Conservation (phyloP, 495 filamentous ascomycete species). For the Aspergillus mulundensis region DNA sequence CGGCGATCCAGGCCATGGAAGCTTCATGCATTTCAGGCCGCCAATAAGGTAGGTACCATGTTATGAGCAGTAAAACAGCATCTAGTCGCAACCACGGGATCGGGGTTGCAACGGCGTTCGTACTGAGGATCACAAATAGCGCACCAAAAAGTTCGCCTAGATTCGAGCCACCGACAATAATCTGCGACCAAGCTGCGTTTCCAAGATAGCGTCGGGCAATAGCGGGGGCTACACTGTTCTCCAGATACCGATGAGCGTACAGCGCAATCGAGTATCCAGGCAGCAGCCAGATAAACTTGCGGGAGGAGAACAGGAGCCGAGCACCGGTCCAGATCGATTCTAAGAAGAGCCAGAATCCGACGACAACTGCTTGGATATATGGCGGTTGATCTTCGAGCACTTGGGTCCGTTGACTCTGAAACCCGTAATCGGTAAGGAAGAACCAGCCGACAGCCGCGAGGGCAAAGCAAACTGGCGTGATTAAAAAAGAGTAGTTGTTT, state of each 20-base stretch:
- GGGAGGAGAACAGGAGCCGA: constrained; percentile 36
- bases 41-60: constrained; percentile 38
- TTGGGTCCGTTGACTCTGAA: constrained; percentile 16
- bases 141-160: constrained; percentile 43
- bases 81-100: constrained; percentile 44
- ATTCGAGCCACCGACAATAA: constrained; percentile 44
- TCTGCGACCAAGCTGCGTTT: constrained; percentile 40
- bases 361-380: constrained; percentile 25
- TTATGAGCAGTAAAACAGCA: constrained; percentile 25
- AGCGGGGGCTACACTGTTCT: constrained; percentile 38
- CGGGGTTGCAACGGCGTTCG: constrained; percentile 36
- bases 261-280: constrained; percentile 41
- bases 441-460: constrained; percentile 31
- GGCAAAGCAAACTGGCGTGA: constrained; percentile 39
- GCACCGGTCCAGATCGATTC: constrained; percentile 37
- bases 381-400: constrained; percentile 10
- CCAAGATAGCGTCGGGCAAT: constrained; percentile 37
- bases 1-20: constrained; percentile 36
- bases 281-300: constrained; percentile 44
- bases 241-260: constrained; percentile 44
- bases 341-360: constrained; percentile 31
- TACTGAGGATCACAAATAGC: constrained; percentile 39
- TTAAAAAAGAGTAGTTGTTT: constrained; percentile 43
- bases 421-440: constrained; percentile 33
- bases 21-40: constrained; percentile 20